Base-by-base conservation (phyloP, 192 early-diverging fungal species). In the Coemansia sp. region DNA sequence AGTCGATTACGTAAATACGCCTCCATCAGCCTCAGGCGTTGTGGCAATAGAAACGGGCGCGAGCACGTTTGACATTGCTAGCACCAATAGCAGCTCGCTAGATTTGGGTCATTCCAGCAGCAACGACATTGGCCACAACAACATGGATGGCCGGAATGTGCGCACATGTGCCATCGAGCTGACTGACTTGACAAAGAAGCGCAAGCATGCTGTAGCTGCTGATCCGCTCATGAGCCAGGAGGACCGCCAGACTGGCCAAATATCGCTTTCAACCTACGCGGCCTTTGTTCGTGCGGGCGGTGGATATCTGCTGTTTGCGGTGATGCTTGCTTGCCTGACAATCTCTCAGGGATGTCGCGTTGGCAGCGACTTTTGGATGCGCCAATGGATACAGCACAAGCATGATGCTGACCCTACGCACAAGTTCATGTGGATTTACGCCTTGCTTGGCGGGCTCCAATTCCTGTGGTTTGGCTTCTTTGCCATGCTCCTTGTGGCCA, bases 151-250 rank as follows among this genome's bases (percentile, higher is more conserved):
- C 29, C 38, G 22, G 15, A 24, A 27, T 8, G 14, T n/a, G n/a
- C n/a, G n/a, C n/a, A n/a, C n/a, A n/a, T n/a, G n/a, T n/a, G 14
- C 38, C 0, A 42, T 58, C 42, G 41, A 27, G 36, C 20, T 36
- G 35, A 60, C 43, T 4, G 43, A 51, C n/a, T 35, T 49, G 19
- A 11, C 59, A 32, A 70, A 70, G 38, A 49, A 54, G 2, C 51
- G 20, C 40, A 62, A 36, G 27, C 49, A 35, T 0, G 11, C 9
- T n/a, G 22, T 12, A 27, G 46, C 56, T 1, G 79, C 71, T 8
- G 79, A 80, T 29, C 38, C 27, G 27, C 77, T 94, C 12, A 97
- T 95, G 91, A 81, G 87, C 49, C 86, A 87, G 25, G 95, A 97
- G 67, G 94, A 97, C 69, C 88, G 91, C 11, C 74, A 79, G 4